Base-by-base conservation (phyloP, 768 basidiomycete species). In the Tulasnella sp. region DNA sequence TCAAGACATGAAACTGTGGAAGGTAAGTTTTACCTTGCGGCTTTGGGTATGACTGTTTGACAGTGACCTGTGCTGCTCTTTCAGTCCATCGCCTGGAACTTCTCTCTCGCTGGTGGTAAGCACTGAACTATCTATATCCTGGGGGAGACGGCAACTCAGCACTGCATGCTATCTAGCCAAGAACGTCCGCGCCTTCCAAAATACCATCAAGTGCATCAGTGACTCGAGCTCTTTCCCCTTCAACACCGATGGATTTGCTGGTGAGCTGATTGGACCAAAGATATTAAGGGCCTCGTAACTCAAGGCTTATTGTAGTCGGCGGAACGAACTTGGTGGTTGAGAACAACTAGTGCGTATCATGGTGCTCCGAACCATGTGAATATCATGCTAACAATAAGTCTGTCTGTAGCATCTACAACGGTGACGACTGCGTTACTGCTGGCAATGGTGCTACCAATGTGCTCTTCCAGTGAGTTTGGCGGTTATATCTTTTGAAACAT, bases 31-130 rank as follows among this genome's bases (percentile, higher is more conserved):
- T n/a, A n/a, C n/a, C 39, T 47, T 35, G 16, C 34, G n/a, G n/a
- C 12, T 16, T 40, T 12, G 6, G n/a, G 11, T 12, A 5, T 12
- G 2, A 14, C 9, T 22, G 4, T 26, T 29, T 2, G 5, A 11
- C 6, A 29, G 1, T 59, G 12, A 59, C 11, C 5, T n/a, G 65
- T 17, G 36, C 26, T 75, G 77, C 22, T 69, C 63, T 66, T 42
- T 26, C 63, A 86, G 86, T 86, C 86, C 5, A 79, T 88, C 17
- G 87, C 81, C 5, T 87, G 86, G 86, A 87, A 84, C 76, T 87
- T 88, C 75, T 81, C 83, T 0, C 84, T 86, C 0, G 84, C 83
- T 35, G 52, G 69, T 5, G 69, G 69, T 35, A 34, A 65, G 64
- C 17, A 1, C 1, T 36, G 1, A 16, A 32, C 22, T n/a, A n/a